Base-by-base conservation (phyloP, 2,329 filamentous ascomycete genomes). In the Stromatinia cepivora region DNA sequence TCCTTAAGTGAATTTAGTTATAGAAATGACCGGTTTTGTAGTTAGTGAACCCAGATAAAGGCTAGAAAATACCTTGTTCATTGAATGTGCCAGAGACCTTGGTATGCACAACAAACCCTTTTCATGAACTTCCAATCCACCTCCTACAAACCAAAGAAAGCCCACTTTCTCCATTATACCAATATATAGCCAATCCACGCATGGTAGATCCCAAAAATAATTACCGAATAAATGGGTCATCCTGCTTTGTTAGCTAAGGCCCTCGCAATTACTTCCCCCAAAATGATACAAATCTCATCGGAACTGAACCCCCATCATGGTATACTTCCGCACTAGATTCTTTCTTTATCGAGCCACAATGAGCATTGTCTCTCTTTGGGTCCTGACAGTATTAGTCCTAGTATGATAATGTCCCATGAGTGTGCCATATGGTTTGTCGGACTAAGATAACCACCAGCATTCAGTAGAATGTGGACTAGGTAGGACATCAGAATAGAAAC, bases 401-500 rank as follows among this genome's bases (percentile, higher is more conserved):
- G 34, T 11, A 45, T 63, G 46, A n/a, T 56, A 22, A 64, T 45
- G 52, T 48, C 52, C 53, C 10, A 50, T 59, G 52, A 50, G 53
- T 48, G 53, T 59, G 64, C 53, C 31, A 66, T 58, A 28, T 58
- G 50, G 13, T 50, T 57, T 59, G 31, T 34, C 39, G 46, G 20
- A 54, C 46, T 52, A 62, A 67, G 65, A 67, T 67, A 67, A 62
- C 36, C 45, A 67, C 39, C 57, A 46, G 59, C 39, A 34, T 52
- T 45, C 48, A 63, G 31, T 53, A 62, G 67, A 48, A 57, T 69
- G 25, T 59, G 46, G 57, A 56, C 68, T 70, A 72, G 71, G 67
- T 71, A 71, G 70, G 56, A 73, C 67, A 71, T 74, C 72, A 72
- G 69, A 75, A 73, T 74, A 73, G 72, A 73, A 74, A 71, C 62